Conservation (phyloP, 1,139 yeast species). For the Scheffersomyces stambukii region DNA sequence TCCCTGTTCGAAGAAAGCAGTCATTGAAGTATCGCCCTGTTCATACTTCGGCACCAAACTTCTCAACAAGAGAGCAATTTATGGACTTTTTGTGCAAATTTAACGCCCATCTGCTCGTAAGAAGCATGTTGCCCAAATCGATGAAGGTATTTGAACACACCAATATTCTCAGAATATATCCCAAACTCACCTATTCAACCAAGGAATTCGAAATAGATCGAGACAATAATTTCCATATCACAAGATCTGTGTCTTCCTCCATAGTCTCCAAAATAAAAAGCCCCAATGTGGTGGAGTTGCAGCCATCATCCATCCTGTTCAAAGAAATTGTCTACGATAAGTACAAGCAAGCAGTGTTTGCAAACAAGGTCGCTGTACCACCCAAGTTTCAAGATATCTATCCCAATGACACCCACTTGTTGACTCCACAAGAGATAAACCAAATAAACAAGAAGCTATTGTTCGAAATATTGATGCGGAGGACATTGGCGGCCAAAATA, state of each 20-base stretch:
- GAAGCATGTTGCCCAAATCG: conserved; percentile 26
- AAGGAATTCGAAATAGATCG: conserved; percentile 1
- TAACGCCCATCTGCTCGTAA: conserved; percentile 22
- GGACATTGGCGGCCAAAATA: conserved; percentile 44
- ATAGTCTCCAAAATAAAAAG: too few species aligned
- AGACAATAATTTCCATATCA: background rate
- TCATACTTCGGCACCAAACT: conserved; percentile 18
- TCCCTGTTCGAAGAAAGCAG: conserved; percentile 34
- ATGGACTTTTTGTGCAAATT: conserved; percentile 19
- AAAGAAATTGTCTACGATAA: conserved; percentile 18
- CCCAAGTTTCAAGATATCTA: conserved; percentile 27
- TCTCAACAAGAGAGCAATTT: conserved; percentile 23
- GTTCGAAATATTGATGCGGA: conserved; percentile 34
- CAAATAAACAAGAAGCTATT: conserved; percentile 28
- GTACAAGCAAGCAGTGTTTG: conserved; percentile 28
- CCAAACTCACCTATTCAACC: conserved; percentile 11
- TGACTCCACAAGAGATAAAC: conserved; percentile 22
- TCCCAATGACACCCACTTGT: conserved; percentile 25
- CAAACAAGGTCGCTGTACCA: conserved; percentile 12
- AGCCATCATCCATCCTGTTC: conserved; percentile 9
- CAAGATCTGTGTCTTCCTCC: background rate
- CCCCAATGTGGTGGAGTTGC: too few species aligned
- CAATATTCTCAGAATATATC: conserved; percentile 18
- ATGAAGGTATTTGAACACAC: conserved; percentile 24
- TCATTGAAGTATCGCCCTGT: conserved; percentile 25